Conservation (phyloP, 495 filamentous ascomycete species). For the Penicillium maclennaniae region DNA sequence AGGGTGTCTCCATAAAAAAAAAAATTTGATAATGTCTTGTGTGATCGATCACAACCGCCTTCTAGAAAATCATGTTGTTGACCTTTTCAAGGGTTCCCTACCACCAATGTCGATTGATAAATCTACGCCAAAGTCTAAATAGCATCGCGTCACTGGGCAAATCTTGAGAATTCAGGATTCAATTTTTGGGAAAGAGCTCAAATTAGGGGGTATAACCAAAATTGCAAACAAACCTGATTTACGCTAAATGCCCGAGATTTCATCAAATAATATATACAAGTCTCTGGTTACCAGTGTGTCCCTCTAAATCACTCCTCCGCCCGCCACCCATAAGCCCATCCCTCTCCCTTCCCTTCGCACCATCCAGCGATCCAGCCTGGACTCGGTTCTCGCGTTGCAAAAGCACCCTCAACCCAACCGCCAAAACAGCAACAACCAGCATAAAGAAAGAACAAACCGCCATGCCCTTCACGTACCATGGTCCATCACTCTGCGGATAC, state of each 20-base stretch:
- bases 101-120: no score
- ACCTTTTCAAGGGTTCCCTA: no score
- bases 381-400: conserved; percentile 41
- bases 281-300: conserved; percentile 19
- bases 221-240: background rate
- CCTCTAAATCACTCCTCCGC: conserved; percentile 18
- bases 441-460: conserved; percentile 56
- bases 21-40: no score
- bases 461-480: conserved; percentile 59
- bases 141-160: no score
- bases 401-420: conserved; percentile 42
- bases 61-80: no score
- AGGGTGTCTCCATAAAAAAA: no score
- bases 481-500: conserved; percentile 54
- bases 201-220: background rate
- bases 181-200: background rate
- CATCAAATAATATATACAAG: conserved; percentile 34
- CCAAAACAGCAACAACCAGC: conserved; percentile 45
- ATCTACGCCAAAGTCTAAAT: no score
- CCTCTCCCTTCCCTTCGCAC: conserved; percentile 27
- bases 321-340: conserved; percentile 38
- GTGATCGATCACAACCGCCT: no score
- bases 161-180: no score
- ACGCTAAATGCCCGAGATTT: background rate
- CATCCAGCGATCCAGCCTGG: conserved; percentile 10